These are phyloP conservation scores for Erysimum cheiranthoides DNA, from an alignment of 345 rosid genomes.

Conservation along the genomic window DNA sequence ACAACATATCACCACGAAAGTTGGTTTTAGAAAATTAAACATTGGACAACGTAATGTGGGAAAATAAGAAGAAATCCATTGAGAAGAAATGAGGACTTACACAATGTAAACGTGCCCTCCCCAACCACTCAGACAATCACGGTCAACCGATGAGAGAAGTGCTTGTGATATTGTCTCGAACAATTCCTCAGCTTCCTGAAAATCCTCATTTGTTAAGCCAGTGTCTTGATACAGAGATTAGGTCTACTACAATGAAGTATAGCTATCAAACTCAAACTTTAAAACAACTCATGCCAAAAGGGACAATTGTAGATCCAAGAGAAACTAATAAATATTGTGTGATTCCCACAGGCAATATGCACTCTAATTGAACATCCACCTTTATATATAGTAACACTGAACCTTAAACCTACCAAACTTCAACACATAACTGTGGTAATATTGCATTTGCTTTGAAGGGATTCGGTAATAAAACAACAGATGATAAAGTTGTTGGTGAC, in stretches of 20 bases:
- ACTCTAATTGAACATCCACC: neutral
- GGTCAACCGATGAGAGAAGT: slow-evolving; percentile 83
- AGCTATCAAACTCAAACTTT: neutral
- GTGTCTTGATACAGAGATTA: neutral
- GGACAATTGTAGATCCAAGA: neutral
- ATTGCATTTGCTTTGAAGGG: neutral
- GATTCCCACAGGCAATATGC: neutral
- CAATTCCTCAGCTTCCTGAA: slow-evolving; percentile 89
- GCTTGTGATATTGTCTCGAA: slow-evolving; percentile 93
- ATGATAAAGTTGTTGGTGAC: slow-evolving; percentile 36
- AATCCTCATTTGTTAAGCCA: slow-evolving; percentile 8
- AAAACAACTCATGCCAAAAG: neutral
- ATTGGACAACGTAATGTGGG: neutral
- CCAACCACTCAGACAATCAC: slow-evolving; percentile 99
- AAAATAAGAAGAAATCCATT: neutral
- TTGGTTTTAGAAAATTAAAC: neutral
- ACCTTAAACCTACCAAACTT: slow-evolving; percentile 3
- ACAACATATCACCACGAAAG: slow-evolving; percentile 37
- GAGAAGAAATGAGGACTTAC: slow-evolving; percentile 57
- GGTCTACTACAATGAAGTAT: neutral
- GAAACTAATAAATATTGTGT: neutral
- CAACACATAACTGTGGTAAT: neutral
- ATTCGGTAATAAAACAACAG: neutral
- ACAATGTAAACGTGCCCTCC: slow-evolving; percentile 96
- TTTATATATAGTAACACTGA: neutral